These are phyloP conservation scores for Candida methanosorbosa DNA, from an alignment of 805 yeast genomes.

Conservation along the genomic window DNA sequence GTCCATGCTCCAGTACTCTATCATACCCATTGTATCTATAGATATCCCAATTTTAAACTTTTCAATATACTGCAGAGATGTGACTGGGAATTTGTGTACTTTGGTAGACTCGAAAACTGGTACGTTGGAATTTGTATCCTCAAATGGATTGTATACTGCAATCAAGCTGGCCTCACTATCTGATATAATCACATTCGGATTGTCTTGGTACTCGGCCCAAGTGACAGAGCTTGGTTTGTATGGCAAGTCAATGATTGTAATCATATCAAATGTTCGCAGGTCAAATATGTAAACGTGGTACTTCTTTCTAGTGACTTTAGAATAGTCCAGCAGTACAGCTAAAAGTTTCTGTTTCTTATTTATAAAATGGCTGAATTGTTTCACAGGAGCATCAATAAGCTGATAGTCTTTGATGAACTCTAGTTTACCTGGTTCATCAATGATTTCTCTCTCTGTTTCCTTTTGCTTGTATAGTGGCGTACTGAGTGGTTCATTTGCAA, in stretches of 20 bases:
- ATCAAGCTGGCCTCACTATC: constrained; percentile 10
- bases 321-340: constrained; percentile 11
- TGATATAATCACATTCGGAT: constrained; percentile 7
- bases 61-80: constrained; percentile 13
- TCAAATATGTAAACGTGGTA: constrained; percentile 24
- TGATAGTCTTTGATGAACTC: constrained; percentile 24
- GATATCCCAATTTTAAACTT: constrained; percentile 18
- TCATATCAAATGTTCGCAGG: constrained; percentile 26
- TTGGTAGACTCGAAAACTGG: constrained; percentile 5
- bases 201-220: constrained; percentile 8
- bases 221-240: constrained; percentile 17
- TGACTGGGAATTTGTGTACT: constrained; percentile 17
- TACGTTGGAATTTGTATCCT: not conserved
- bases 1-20: constrained; percentile 27
- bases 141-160: constrained; percentile 13
- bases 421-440: constrained; percentile 8
- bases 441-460: not conserved
- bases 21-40: constrained; percentile 22
- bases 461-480: not conserved
- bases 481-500: not conserved
- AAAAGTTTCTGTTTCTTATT: constrained; percentile 15
- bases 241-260: constrained; percentile 19
- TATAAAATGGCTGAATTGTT: constrained; percentile 6
- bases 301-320: not conserved
- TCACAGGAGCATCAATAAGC: constrained; percentile 12